Conservation (phyloP, 1,139 yeast species). For the Yamadazyma pseudoaaseri region DNA sequence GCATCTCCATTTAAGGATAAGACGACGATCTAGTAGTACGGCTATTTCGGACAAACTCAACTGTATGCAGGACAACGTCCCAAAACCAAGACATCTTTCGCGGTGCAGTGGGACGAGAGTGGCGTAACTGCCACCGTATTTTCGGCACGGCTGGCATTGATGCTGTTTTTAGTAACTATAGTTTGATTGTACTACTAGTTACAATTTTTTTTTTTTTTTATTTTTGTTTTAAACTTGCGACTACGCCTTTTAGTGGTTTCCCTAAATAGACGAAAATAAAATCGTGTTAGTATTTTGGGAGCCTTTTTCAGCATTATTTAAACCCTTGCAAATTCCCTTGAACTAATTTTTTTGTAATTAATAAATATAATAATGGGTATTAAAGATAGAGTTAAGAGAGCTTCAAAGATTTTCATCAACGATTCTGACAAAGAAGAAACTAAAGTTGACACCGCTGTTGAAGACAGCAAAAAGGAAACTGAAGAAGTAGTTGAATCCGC, state of each 20-base stretch:
- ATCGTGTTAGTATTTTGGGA: too few species aligned
- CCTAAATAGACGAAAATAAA: slow-evolving; percentile 4
- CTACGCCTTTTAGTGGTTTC: slow-evolving; percentile 1
- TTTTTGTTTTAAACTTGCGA: background rate
- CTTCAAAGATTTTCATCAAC: slow-evolving; percentile 38
- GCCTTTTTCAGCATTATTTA: slow-evolving; percentile 2
- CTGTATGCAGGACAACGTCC: too few species aligned
- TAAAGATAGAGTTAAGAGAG: slow-evolving; percentile 47
- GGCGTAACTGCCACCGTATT: too few species aligned
- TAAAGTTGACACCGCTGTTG: slow-evolving; percentile 19
- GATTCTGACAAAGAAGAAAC: slow-evolving; percentile 30
- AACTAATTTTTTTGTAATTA: slow-evolving; percentile 1
- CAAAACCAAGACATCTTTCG: too few species aligned
- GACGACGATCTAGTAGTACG: too few species aligned
- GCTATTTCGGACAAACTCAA: too few species aligned
- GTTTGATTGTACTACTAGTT: too few species aligned
- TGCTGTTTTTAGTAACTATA: slow-evolving; percentile 1
- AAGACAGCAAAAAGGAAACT: slow-evolving; percentile 9
- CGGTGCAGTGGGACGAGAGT: too few species aligned
- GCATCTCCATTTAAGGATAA: too few species aligned
- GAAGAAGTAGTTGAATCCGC: slow-evolving; percentile 9
- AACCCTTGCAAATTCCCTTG: slow-evolving; percentile 5
- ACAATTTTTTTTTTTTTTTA: too few species aligned
- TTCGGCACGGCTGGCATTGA: slow-evolving; percentile 1
- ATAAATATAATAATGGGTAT: slow-evolving; percentile 32